Evolutionary conservation across 176 grass and related monocot genomes (phyloP).

Genomic region (Musa schizocarpa): DNA sequence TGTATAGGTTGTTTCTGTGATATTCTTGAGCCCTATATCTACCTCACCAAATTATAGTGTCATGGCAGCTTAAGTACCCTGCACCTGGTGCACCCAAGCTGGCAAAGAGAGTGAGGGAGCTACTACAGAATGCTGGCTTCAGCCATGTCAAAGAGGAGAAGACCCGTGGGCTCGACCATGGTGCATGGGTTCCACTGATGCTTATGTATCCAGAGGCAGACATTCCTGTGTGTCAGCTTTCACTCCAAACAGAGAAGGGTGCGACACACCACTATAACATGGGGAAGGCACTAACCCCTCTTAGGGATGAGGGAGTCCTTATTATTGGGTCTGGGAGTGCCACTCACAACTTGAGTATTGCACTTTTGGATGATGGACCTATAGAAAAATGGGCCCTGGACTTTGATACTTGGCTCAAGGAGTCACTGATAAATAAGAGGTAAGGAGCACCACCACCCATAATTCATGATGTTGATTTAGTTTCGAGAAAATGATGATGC

Average conservation of each 20-base stretch:
- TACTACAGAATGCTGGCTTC: slow-evolving; percentile 54
- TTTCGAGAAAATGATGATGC: no score
- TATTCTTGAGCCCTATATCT: not conserved
- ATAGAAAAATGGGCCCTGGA: slow-evolving; percentile 46
- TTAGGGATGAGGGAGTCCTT: slow-evolving; percentile 59
- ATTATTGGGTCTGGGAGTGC: slow-evolving; percentile 77
- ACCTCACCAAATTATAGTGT: not conserved
- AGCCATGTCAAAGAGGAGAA: slow-evolving; percentile 48
- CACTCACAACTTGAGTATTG: slow-evolving; percentile 59
- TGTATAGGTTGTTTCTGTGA: no score
- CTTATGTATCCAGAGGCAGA: slow-evolving; percentile 75
- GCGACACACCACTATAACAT: slow-evolving; percentile 75
- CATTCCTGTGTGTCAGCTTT: slow-evolving; percentile 78
- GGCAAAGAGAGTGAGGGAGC: slow-evolving; percentile 45
- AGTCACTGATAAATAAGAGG: slow-evolving; percentile 55
- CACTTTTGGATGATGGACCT: slow-evolving; percentile 17
- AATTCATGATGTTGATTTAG: no score
- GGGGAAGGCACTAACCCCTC: slow-evolving; percentile 52
- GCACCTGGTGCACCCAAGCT: slow-evolving; percentile 58
- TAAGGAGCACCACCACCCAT: slow-evolving; percentile 3
- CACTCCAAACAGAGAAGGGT: slow-evolving; percentile 43
- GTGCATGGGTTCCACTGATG: slow-evolving; percentile 64
- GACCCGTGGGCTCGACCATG: slow-evolving; percentile 74
- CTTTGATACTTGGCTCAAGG: slow-evolving; percentile 75
- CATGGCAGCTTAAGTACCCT: slow-evolving; percentile 57